Percentiles rank a stretch among this genome's conserved stretches.
phyloP scores from a whole-genome alignment of 2,329 filamentous ascomycete species.

The Xylariaceae sp. region DNA sequence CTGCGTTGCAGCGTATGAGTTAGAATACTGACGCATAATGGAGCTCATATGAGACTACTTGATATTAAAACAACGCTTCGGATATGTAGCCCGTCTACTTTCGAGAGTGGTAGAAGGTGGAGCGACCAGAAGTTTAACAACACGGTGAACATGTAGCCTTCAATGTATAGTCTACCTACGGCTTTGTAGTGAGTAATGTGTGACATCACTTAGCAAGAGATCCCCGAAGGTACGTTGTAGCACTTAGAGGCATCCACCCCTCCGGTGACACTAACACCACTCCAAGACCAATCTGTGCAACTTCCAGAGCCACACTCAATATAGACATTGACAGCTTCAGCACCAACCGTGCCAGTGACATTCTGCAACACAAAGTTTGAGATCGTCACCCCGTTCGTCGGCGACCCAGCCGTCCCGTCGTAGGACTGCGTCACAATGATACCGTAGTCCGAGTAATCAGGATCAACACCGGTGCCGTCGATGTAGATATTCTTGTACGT shows the following conservation, averaged over 20 bases:
- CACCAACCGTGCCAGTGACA: conserved; percentile 39
- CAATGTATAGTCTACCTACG: too few relatives aligned
- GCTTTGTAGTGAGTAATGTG: background rate
- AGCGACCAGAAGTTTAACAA: too few relatives aligned
- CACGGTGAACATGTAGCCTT: too few relatives aligned
- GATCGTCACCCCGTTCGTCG: conserved; percentile 46
- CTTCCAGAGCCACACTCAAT: conserved; percentile 39
- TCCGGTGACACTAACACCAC: conserved; percentile 34
- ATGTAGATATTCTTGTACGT: conserved; percentile 50
- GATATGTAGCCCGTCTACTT: too few relatives aligned
- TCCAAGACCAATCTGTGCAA: conserved; percentile 38
- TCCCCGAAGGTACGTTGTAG: conserved; percentile 47
- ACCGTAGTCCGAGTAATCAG: conserved; percentile 40
- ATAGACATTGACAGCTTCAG: conserved; percentile 33
- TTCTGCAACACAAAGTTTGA: conserved; percentile 40
- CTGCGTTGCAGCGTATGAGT: too few relatives aligned
- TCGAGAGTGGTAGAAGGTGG: too few relatives aligned
- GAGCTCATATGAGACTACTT: too few relatives aligned
- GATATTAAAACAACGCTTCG: too few relatives aligned
- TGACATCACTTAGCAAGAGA: conserved; percentile 18
- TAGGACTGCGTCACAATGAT: conserved; percentile 61
- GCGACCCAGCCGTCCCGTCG: conserved; percentile 39
- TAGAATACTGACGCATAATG: too few relatives aligned
- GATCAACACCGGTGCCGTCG: conserved; percentile 9
- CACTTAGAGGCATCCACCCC: conserved; percentile 52